These are phyloP conservation scores for Loxodes magnus DNA, from an alignment of 73 alveolate genomes.

Conservation along the genomic window DNA sequence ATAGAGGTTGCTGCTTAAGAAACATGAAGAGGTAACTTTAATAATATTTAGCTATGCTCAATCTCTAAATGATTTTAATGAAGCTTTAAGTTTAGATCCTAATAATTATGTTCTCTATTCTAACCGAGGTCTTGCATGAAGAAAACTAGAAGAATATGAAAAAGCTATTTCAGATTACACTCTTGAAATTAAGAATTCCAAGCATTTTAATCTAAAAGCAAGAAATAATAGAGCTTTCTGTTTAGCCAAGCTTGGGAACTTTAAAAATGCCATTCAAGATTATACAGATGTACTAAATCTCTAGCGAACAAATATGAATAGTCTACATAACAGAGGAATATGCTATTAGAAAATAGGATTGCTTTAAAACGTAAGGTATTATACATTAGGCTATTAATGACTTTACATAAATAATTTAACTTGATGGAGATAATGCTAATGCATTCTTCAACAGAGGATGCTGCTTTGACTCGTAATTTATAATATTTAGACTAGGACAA, in stretches of 20 bases:
- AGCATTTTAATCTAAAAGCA: slow-evolving; percentile 61
- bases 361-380: slow-evolving; percentile 41
- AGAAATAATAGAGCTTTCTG: slow-evolving; percentile 88
- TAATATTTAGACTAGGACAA: too few species aligned
- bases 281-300: slow-evolving; percentile 57
- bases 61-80: slow-evolving; percentile 79
- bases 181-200: slow-evolving; percentile 46
- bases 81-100: slow-evolving; percentile 81
- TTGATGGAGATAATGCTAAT: slow-evolving; percentile 88
- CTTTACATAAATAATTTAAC: slow-evolving; percentile 68
- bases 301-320: slow-evolving; percentile 75
- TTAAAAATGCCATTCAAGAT: slow-evolving; percentile 80
- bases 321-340: slow-evolving; percentile 90
- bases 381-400: slow-evolving; percentile 73
- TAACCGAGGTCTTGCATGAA: slow-evolving; percentile 82
- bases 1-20: slow-evolving; percentile 82
- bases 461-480: slow-evolving; percentile 80
- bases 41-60: slow-evolving; percentile 21
- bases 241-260: slow-evolving; percentile 78
- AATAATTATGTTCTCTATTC: slow-evolving; percentile 79
- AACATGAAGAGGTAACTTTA: too few species aligned
- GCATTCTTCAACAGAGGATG: slow-evolving; percentile 97
- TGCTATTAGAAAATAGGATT: slow-evolving; percentile 78
- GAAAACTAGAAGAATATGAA: slow-evolving; percentile 85
- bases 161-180: slow-evolving; percentile 84